Evolutionary conservation across 805 yeast genomes (phyloP), one percentile per base, ranked within the genome.

Genomic region (Wickerhamia fluorescens): DNA sequence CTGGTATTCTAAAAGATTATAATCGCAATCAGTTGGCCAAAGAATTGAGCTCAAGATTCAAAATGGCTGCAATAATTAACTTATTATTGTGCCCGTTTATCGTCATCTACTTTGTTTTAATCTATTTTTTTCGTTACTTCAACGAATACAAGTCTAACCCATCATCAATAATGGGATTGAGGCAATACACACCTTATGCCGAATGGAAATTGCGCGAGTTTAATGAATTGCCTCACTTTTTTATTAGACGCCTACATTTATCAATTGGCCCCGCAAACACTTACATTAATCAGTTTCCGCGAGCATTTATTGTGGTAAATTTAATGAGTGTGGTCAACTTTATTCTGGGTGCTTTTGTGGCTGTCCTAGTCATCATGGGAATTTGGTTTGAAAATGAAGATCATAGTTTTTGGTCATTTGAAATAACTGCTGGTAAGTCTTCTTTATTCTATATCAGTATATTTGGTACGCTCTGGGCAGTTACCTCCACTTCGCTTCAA

Each of bases 171-270:
- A 68, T 87, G 2, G 65, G 63, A 4, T 48, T 61, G 29, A 64
- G 98, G 26, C 94, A 87, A 43, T 92, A 86, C 49, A 85, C 97
- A 0, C 96, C 96, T 0, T 74, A 73, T 55, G 96, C 97, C 0
- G 88, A 83, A 45, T 92, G 97, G 97, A 85, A 80, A 49, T 71
- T 92, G 45, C 65, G 99, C 33, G 99, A 92, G 46, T 85, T 82
- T 49, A 92, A 92, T 53, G 99, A 92, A 49, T 65, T 92, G 6
- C 85, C 85, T 24, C 98, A 92, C 53, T 67, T 89, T 16, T 92
- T 92, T 56, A 75, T 76, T 33, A 76, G 78, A 42, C 65, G 99
- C 28, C 56, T 92, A 23, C 83, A 77, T 26, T 56, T 84, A 36
- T 84, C 96, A 29, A 71, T 75, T 17, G 82, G 74, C 10, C 77